These are phyloP conservation scores for Heliocybe sulcata DNA, from an alignment of 1,284 basidiomycete species.

Conservation along the genomic window DNA sequence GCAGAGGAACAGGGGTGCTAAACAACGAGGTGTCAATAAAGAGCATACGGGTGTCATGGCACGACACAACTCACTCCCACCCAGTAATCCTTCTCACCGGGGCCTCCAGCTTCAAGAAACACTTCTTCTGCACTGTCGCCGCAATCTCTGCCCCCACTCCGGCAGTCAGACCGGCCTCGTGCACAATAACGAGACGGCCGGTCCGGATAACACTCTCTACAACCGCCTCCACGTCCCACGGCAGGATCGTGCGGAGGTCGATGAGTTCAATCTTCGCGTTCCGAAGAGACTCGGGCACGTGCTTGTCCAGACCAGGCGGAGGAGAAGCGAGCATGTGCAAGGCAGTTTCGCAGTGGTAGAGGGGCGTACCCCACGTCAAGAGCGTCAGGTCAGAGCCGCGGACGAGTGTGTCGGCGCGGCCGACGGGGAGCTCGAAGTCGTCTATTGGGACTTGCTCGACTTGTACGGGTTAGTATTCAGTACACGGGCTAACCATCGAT, in stretches of 20 bases:
- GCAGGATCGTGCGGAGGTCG: constrained; percentile 84
- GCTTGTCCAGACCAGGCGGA: constrained; percentile 53
- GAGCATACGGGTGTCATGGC: constrained; percentile 4
- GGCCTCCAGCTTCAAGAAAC: constrained; percentile 82
- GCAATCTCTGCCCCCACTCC: constrained; percentile 86
- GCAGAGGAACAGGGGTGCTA: constrained; percentile 75
- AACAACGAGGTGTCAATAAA: constrained; percentile 11
- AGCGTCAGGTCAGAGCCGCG: constrained; percentile 81
- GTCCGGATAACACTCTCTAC: constrained; percentile 80
- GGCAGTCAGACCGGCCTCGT: constrained; percentile 82
- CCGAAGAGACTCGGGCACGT: constrained; percentile 67
- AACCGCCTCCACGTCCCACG: constrained; percentile 81
- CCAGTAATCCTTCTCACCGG: constrained; percentile 83
- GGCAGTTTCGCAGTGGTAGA: constrained; percentile 86
- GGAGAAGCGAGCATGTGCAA: constrained; percentile 64
- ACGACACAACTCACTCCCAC: constrained; percentile 73
- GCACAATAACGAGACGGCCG: constrained; percentile 82
- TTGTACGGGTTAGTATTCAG: constrained; percentile 14
- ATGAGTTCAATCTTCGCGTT: constrained; percentile 81
- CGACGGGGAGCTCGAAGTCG: constrained; percentile 80
- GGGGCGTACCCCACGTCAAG: constrained; percentile 86
- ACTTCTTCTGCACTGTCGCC: constrained; percentile 79
- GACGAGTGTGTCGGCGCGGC: constrained; percentile 69
- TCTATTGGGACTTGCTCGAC: constrained; percentile 91
- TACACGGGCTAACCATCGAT: neutral